Conservation (phyloP, 768 basidiomycete genomes). For the Piloderma croceum region DNA sequence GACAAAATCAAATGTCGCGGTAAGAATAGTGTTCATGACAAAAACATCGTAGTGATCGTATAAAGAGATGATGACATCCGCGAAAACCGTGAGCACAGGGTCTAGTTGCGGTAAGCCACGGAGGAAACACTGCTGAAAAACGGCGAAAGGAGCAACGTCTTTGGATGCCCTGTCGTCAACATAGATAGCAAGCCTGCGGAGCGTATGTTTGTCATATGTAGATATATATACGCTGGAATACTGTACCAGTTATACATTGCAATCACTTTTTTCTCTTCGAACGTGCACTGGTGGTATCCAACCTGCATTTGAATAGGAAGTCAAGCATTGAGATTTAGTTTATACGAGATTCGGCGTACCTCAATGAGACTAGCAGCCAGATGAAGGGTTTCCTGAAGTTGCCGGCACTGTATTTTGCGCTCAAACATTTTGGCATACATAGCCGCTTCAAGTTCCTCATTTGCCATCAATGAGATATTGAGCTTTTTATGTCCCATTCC, state of each 20-base stretch:
- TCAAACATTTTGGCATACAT: too few species aligned
- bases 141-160: conserved; percentile 6
- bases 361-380: too few species aligned
- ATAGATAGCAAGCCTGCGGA: conserved; percentile 17
- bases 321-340: too few species aligned
- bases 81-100: conserved; percentile 13
- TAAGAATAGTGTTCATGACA: conserved; percentile 14
- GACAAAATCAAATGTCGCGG: conserved; percentile 15
- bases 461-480: too few species aligned
- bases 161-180: conserved; percentile 15
- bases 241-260: conserved; percentile 18
- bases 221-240: too few species aligned
- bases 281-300: conserved; percentile 13
- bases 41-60: conserved; percentile 14
- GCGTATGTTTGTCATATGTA: not conserved
- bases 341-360: too few species aligned
- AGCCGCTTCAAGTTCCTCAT: too few species aligned
- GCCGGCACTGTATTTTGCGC: too few species aligned
- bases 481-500: too few species aligned
- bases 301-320: too few species aligned
- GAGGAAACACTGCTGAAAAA: conserved; percentile 15
- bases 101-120: conserved; percentile 14
- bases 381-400: too few species aligned
- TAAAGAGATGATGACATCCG: conserved; percentile 7
- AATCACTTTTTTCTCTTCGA: conserved; percentile 14